These are phyloP conservation scores for Termitomyces sp. DNA, from an alignment of 768 basidiomycete genomes.

Conservation along the genomic window DNA sequence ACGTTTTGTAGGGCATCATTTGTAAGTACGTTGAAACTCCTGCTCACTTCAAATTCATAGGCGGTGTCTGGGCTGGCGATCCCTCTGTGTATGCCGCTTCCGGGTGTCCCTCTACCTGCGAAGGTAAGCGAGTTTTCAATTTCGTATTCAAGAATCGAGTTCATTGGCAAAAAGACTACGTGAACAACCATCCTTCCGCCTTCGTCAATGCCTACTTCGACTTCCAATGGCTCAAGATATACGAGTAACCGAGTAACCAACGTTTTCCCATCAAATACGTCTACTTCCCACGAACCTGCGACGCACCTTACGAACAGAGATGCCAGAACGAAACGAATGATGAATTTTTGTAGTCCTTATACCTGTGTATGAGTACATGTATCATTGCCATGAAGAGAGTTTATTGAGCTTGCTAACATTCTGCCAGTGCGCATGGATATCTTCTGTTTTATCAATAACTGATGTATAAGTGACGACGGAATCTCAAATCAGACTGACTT, in stretches of 20 bases:
- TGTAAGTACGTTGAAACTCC: neutral
- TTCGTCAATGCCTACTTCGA: slow-evolving; percentile 73
- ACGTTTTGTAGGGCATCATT: slow-evolving; percentile 51
- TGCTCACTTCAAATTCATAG: slow-evolving; percentile 22
- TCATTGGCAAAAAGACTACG: slow-evolving; percentile 42
- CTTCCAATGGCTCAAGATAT: slow-evolving; percentile 53
- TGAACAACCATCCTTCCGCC: slow-evolving; percentile 62
- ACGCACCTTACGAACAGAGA: neutral
- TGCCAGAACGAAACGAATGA: neutral
- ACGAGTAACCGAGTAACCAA: slow-evolving; percentile 15
- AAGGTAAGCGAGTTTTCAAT: slow-evolving; percentile 35
- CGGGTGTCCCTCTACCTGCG: slow-evolving; percentile 53
- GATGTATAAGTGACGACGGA: neutral
- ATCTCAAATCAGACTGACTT: too few relatives aligned
- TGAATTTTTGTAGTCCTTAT: neutral
- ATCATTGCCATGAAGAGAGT: neutral
- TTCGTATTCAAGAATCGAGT: neutral
- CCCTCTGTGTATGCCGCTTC: slow-evolving; percentile 33
- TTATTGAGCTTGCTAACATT: neutral
- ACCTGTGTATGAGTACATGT: neutral
- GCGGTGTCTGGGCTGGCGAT: slow-evolving; percentile 57
- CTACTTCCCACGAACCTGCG: neutral
- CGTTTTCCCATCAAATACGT: too few relatives aligned
- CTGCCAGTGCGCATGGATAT: neutral
- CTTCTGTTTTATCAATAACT: neutral